Conservation (phyloP, 352 stramenopile genomes). For the Phytophthora podocarpi region DNA sequence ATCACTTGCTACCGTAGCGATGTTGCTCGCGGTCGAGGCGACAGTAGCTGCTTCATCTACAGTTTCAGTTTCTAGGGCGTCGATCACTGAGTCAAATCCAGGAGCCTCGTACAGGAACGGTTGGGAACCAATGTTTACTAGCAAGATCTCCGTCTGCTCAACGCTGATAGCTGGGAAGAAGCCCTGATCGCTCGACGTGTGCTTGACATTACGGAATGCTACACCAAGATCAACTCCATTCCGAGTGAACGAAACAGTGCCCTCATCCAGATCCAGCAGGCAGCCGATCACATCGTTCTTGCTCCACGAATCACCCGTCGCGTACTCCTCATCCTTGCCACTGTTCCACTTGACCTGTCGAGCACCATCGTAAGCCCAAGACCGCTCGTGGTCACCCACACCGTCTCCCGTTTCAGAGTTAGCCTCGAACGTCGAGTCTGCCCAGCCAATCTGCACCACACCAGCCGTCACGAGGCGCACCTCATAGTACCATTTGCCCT, state of each 20-base stretch:
- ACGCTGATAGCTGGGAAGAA: slow-evolving; percentile 86
- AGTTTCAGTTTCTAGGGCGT: slow-evolving; percentile 34
- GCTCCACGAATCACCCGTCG: slow-evolving; percentile 54
- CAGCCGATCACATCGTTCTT: slow-evolving; percentile 91
- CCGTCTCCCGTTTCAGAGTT: slow-evolving; percentile 87
- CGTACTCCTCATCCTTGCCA: slow-evolving; percentile 69
- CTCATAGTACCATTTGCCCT: slow-evolving; percentile 91
- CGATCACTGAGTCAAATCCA: slow-evolving; percentile 53
- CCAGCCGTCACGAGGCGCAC: slow-evolving; percentile 88
- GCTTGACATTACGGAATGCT: slow-evolving; percentile 60
- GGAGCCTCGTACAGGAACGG: slow-evolving; percentile 61
- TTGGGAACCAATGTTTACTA: slow-evolving; percentile 86
- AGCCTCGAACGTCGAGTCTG: slow-evolving; percentile 75
- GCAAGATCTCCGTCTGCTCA: slow-evolving; percentile 80
- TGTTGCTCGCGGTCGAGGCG: not conserved
- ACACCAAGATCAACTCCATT: slow-evolving; percentile 80
- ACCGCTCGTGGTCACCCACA: slow-evolving; percentile 89
- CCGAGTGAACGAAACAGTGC: slow-evolving; percentile 77
- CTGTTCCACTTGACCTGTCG: slow-evolving; percentile 87
- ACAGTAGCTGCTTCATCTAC: not conserved
- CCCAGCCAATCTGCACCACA: slow-evolving; percentile 93
- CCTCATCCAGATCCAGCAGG: slow-evolving; percentile 76
- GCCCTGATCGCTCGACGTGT: slow-evolving; percentile 28
- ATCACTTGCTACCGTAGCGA: not conserved
- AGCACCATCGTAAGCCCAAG: slow-evolving; percentile 91